Conservation (phyloP, 495 filamentous ascomycete species). For the Pyrenopolyporus hunteri region DNA sequence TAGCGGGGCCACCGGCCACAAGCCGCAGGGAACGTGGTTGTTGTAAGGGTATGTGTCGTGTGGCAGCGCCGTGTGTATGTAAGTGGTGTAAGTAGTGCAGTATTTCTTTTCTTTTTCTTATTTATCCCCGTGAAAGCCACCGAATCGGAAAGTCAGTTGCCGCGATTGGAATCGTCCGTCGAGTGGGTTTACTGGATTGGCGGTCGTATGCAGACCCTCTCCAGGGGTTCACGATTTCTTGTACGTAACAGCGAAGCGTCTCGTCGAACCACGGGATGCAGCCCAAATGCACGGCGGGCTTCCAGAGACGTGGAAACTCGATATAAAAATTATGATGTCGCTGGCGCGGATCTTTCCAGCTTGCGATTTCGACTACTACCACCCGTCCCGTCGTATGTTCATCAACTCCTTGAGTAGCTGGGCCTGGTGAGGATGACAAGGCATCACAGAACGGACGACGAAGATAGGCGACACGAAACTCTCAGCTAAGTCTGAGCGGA, state of each 20-base stretch:
- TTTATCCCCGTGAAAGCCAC: slow-evolving; percentile 11
- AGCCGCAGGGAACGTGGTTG: slow-evolving; percentile 28
- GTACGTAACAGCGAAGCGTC: slow-evolving; percentile 37
- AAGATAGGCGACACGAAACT: slow-evolving; percentile 11
- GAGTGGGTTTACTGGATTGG: slow-evolving; percentile 31
- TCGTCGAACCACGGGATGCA: slow-evolving; percentile 35
- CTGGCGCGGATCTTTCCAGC: not conserved
- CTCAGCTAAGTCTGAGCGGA: slow-evolving; percentile 1
- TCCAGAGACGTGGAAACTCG: slow-evolving; percentile 41
- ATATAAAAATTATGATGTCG: slow-evolving; percentile 38
- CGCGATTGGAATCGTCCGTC: slow-evolving; percentile 25
- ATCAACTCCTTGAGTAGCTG: slow-evolving; percentile 40
- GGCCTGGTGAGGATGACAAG: slow-evolving; percentile 37
- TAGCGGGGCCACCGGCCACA: slow-evolving; percentile 14
- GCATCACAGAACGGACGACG: slow-evolving; percentile 36
- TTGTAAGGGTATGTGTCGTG: no score
- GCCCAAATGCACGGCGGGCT: slow-evolving; percentile 38
- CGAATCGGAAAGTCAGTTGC: slow-evolving; percentile 31
- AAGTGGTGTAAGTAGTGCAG: not conserved
- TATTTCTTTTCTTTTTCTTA: slow-evolving; percentile 4
- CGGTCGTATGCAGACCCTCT: slow-evolving; percentile 48
- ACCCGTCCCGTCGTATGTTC: slow-evolving; percentile 20
- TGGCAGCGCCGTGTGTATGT: no score
- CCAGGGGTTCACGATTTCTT: slow-evolving; percentile 40
- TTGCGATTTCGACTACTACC: slow-evolving; percentile 2